Conservation (phyloP, 495 filamentous ascomycete genomes). For the Clavariopsis aquatica region DNA sequence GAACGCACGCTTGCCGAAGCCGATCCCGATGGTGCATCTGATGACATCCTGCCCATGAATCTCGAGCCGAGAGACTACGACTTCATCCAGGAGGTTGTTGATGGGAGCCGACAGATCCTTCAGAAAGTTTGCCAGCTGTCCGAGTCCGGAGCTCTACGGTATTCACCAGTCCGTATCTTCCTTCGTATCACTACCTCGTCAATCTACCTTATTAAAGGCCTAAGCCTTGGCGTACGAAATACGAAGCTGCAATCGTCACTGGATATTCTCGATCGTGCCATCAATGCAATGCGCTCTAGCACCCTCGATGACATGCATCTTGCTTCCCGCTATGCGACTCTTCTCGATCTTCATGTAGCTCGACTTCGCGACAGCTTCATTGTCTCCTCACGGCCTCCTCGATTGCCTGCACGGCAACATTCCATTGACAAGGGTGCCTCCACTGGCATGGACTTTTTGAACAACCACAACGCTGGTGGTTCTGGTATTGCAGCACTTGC, state of each 20-base stretch:
- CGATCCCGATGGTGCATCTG: constrained; percentile 28
- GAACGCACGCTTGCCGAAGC: constrained; percentile 43
- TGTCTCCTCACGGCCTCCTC: constrained; percentile 35
- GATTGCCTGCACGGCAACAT: constrained; percentile 15
- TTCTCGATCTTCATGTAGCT: constrained; percentile 48
- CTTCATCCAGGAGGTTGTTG: constrained; percentile 59
- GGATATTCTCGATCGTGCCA: constrained; percentile 52
- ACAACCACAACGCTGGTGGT: constrained; percentile 36
- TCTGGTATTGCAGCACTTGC: constrained; percentile 35
- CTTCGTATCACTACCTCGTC: constrained; percentile 55
- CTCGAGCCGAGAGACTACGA: constrained; percentile 52
- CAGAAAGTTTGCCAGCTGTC: constrained; percentile 49
- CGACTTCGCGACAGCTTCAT: constrained; percentile 35
- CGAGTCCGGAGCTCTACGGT: constrained; percentile 44
- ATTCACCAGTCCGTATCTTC: constrained; percentile 56
- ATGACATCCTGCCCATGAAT: constrained; percentile 27
- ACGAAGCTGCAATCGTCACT: constrained; percentile 53
- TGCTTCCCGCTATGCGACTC: constrained; percentile 54
- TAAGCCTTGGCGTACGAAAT: constrained; percentile 54
- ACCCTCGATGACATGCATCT: constrained; percentile 57
- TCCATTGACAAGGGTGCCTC: constrained; percentile 23
- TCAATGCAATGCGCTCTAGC: constrained; percentile 53
- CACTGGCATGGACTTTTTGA: constrained; percentile 34
- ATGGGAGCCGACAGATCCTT: constrained; percentile 56
- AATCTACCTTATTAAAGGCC: constrained; percentile 57